Evolutionary conservation across 371 early-diverging fungal genomes (phyloP).

Genomic region (Mortierella sp.): DNA sequence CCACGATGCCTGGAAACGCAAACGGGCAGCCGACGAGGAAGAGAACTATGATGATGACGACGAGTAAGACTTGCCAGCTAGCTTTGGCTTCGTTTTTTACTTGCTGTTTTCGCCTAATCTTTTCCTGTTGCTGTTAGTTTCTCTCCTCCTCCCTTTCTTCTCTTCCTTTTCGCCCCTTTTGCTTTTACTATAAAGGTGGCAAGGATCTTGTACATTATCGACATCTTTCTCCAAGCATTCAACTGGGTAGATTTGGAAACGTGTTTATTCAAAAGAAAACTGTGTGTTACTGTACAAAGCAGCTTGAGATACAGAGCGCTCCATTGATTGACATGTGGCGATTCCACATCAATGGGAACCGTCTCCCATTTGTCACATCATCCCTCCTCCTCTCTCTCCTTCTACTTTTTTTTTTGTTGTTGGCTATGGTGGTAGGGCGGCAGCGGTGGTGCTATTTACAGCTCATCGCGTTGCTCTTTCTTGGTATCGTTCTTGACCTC

Average conservation of each 20-base stretch:
- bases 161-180: neutral
- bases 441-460: neutral
- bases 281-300: slow-evolving; percentile 13
- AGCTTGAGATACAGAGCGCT: neutral
- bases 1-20: slow-evolving; percentile 56
- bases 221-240: neutral
- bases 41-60: slow-evolving; percentile 50
- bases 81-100: neutral
- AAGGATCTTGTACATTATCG: slow-evolving; percentile 2
- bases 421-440: neutral
- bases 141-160: neutral
- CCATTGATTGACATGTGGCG: neutral
- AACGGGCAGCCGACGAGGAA: slow-evolving; percentile 53
- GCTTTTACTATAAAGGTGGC: neutral
- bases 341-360: neutral
- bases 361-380: neutral
- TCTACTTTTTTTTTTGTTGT: neutral
- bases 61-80: neutral
- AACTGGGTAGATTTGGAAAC: neutral
- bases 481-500: slow-evolving; percentile 10
- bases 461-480: slow-evolving; percentile 19
- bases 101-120: neutral
- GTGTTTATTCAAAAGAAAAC: neutral
- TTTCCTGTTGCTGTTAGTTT: neutral
- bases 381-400: neutral